Conservation (phyloP, 2,329 filamentous ascomycete species). For the Akanthomyces muscarius region DNA sequence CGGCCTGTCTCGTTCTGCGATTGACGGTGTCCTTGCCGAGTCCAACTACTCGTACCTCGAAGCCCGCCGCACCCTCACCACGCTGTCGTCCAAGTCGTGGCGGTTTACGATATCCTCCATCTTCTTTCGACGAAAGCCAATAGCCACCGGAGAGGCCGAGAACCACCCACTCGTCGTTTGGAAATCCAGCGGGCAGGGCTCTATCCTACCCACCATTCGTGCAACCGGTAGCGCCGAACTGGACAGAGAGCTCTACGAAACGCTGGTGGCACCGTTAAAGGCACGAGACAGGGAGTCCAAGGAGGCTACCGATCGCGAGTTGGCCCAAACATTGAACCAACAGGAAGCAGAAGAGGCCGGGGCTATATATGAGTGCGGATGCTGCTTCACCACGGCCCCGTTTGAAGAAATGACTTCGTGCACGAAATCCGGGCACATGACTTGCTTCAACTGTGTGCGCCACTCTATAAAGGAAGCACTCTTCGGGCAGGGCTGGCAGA, state of each 20-base stretch:
- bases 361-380: slow-evolving; percentile 66
- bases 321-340: slow-evolving; percentile 53
- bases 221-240: slow-evolving; percentile 62
- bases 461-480: slow-evolving; percentile 80
- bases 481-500: slow-evolving; percentile 88
- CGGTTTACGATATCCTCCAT: slow-evolving; percentile 67
- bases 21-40: slow-evolving; percentile 75
- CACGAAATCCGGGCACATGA: slow-evolving; percentile 62
- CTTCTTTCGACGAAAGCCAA: slow-evolving; percentile 61
- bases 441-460: slow-evolving; percentile 80
- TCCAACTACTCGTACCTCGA: slow-evolving; percentile 75
- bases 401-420: slow-evolving; percentile 76
- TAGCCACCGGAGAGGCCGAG: slow-evolving; percentile 51
- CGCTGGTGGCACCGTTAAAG: slow-evolving; percentile 53
- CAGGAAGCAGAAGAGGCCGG: slow-evolving; percentile 55
- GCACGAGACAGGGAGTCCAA: slow-evolving; percentile 39
- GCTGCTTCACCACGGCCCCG: slow-evolving; percentile 67
- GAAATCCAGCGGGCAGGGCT: slow-evolving; percentile 53
- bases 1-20: slow-evolving; percentile 66
- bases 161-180: slow-evolving; percentile 60
- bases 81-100: slow-evolving; percentile 71
- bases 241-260: slow-evolving; percentile 56
- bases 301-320: slow-evolving; percentile 47
- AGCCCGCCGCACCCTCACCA: slow-evolving; percentile 64
- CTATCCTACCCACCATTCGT: slow-evolving; percentile 57